These are phyloP conservation scores for Corynascus novoguineensis DNA, from an alignment of 495 filamentous ascomycete species.

Conservation along the genomic window DNA sequence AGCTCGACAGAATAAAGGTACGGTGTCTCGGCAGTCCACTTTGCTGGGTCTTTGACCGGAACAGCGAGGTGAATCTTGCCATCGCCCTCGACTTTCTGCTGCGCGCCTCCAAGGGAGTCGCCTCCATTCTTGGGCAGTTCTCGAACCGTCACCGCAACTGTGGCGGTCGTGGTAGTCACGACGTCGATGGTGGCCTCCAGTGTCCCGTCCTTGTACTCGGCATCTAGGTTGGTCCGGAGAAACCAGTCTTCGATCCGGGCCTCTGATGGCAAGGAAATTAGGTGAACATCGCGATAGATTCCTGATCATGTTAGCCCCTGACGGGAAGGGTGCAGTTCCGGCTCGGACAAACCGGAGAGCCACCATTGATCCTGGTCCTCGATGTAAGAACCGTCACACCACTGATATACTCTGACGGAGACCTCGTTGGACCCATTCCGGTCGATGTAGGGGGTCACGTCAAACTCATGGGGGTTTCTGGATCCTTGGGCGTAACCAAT, in stretches of 20 bases:
- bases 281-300: constrained; percentile 61
- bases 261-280: constrained; percentile 49
- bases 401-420: constrained; percentile 56
- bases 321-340: not conserved
- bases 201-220: constrained; percentile 48
- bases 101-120: constrained; percentile 12
- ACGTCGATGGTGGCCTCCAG: constrained; percentile 44
- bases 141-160: constrained; percentile 33
- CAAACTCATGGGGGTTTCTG: constrained; percentile 58
- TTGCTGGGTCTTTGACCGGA: constrained; percentile 41
- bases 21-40: constrained; percentile 66
- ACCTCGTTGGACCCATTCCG: constrained; percentile 44
- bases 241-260: constrained; percentile 55
- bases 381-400: constrained; percentile 59
- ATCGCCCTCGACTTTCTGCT: constrained; percentile 9
- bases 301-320: constrained; percentile 27
- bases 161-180: constrained; percentile 25
- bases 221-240: constrained; percentile 50
- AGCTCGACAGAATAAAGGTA: constrained; percentile 50
- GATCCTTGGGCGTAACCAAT: constrained; percentile 61
- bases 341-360: constrained; percentile 41
- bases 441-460: constrained; percentile 46
- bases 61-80: constrained; percentile 33
- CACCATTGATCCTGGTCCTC: constrained; percentile 61
- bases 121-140: constrained; percentile 26